A percentile compares a stretch with the other conserved stretches of the same genome.
These are phyloP conservation scores for Thalassiosira sp. DNA, from an alignment of 352 stramenopile species.

Conservation along the genomic window DNA sequence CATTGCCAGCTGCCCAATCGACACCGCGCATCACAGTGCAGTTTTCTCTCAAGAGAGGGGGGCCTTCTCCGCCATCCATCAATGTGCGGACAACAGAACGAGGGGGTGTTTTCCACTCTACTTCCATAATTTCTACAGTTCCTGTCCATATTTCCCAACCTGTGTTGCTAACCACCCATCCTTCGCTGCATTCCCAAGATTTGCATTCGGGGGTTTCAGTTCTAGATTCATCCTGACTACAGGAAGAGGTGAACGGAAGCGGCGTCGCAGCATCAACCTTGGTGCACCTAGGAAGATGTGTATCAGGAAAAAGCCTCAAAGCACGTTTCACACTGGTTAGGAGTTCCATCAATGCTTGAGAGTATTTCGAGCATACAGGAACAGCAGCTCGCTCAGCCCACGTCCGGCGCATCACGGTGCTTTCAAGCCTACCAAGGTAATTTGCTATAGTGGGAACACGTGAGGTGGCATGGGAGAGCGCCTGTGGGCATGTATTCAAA, in stretches of 20 bases:
- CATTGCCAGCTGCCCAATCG: slow-evolving; percentile 74
- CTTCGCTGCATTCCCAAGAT: slow-evolving; percentile 73
- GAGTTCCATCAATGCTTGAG: slow-evolving; percentile 81
- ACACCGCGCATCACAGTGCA: slow-evolving; percentile 73
- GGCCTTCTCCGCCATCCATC: slow-evolving; percentile 83
- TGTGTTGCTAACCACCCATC: slow-evolving; percentile 70
- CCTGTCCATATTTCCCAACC: slow-evolving; percentile 78
- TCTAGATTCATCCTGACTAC: not conserved
- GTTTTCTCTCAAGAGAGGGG: slow-evolving; percentile 72
- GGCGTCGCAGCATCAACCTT: slow-evolving; percentile 73
- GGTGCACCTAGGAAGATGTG: slow-evolving; percentile 36
- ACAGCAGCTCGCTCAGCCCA: slow-evolving; percentile 81
- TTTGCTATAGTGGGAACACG: slow-evolving; percentile 55
- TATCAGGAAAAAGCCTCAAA: slow-evolving; percentile 27
- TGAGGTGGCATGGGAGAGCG: slow-evolving; percentile 51
- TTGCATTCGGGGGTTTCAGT: slow-evolving; percentile 23
- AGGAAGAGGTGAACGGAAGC: slow-evolving; percentile 41
- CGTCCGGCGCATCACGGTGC: slow-evolving; percentile 65
- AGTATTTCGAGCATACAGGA: slow-evolving; percentile 82
- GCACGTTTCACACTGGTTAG: slow-evolving; percentile 68
- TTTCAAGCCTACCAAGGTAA: slow-evolving; percentile 70
- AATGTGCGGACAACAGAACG: slow-evolving; percentile 70
- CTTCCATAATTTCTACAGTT: slow-evolving; percentile 63
- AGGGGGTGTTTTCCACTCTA: slow-evolving; percentile 77
- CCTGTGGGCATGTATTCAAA: slow-evolving; percentile 65